phyloP scores from a whole-genome alignment of 257 asterid genomes.

The Ophiorrhiza pumila region DNA sequence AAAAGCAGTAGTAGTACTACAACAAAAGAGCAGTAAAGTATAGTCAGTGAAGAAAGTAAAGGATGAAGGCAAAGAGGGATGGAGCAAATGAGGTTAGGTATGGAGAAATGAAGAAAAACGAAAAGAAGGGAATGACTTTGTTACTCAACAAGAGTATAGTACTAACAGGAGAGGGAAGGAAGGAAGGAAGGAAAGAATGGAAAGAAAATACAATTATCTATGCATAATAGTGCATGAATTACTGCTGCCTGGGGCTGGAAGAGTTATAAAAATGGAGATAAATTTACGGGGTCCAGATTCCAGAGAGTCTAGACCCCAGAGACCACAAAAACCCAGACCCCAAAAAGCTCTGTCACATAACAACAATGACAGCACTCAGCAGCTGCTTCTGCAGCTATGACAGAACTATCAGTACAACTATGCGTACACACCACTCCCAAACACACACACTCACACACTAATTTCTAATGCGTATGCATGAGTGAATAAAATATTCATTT shows the following conservation, averaged over 20 bases:
- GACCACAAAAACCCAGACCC: conserved; percentile 29
- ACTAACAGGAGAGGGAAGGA: no score
- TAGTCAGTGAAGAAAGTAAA: background rate
- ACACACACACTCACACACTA: background rate
- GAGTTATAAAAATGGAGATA: conserved; percentile 32
- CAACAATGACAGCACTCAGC: conserved; percentile 45
- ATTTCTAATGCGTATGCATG: no score
- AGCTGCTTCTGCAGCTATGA: conserved; percentile 21
- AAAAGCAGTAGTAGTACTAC: conserved; percentile 1
- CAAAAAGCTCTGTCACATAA: conserved; percentile 55
- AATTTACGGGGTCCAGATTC: conserved; percentile 40
- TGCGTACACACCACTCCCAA: conserved; percentile 12
- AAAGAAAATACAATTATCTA: no score
- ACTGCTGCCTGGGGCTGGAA: background rate
- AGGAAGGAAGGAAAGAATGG: background rate
- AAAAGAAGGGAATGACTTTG: background rate
- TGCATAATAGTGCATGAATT: background rate
- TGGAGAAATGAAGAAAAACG: conserved; percentile 14
- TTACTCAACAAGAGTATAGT: background rate
- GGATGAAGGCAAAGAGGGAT: conserved; percentile 12
- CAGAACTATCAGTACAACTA: conserved; percentile 24
- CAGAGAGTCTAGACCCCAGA: conserved; percentile 16
- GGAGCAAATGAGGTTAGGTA: conserved; percentile 20
- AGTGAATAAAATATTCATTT: no score
- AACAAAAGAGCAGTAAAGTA: background rate